Evolutionary conservation across 2,329 filamentous ascomycete species (phyloP).

Genomic region (Aspergillus tanneri): DNA sequence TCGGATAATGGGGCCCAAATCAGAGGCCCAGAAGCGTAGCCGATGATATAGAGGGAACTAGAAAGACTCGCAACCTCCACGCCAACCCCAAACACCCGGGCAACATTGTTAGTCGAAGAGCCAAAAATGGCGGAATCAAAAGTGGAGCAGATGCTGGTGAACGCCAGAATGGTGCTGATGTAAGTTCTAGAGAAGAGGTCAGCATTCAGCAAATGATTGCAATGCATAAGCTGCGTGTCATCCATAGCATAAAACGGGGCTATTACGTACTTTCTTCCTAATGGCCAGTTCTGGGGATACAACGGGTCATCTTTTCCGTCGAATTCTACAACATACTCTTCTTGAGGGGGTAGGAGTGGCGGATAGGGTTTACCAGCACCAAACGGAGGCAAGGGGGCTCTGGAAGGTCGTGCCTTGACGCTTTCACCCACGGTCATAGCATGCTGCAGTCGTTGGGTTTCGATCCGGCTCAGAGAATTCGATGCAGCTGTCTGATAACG

Average conservation of each 20-base stretch:
- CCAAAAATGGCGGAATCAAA: constrained; percentile 64
- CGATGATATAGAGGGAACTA: constrained; percentile 47
- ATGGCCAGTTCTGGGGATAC: constrained; percentile 54
- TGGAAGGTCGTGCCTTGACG: constrained; percentile 16
- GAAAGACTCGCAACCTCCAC: constrained; percentile 44
- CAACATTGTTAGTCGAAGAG: constrained; percentile 57
- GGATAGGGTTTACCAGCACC: constrained; percentile 51
- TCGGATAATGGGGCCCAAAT: constrained; percentile 62
- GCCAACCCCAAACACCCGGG: constrained; percentile 46
- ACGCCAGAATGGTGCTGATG: constrained; percentile 18
- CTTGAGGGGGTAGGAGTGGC: constrained; percentile 49
- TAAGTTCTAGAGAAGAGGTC: constrained; percentile 29
- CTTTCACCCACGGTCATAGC: constrained; percentile 20
- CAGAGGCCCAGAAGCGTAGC: constrained; percentile 57
- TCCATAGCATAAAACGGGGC: too few species aligned
- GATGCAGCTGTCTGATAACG: too few species aligned
- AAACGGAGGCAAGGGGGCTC: constrained; percentile 24
- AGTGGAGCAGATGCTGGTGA: constrained; percentile 38
- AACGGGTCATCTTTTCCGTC: constrained; percentile 53
- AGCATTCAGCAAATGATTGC: too few species aligned
- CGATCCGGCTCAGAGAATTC: too few species aligned
- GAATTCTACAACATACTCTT: constrained; percentile 58
- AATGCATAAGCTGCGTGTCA: too few species aligned
- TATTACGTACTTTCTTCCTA: constrained; percentile 45
- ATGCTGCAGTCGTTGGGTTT: constrained; percentile 21